Evolutionary conservation across 805 yeast genomes (phyloP).

Genomic region (Wickerhamiella cacticola): DNA sequence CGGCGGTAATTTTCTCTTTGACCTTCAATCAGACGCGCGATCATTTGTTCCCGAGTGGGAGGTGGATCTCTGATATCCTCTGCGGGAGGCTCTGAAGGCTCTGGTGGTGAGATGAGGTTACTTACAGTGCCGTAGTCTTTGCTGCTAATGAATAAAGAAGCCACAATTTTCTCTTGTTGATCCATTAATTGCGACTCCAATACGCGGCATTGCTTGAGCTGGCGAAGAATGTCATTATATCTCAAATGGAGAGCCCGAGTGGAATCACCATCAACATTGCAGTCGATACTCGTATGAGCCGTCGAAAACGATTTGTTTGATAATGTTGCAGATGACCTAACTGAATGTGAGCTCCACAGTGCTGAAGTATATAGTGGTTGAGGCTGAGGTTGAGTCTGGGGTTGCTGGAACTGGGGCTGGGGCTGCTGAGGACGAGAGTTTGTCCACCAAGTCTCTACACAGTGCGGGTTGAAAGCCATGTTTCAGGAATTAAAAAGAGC

Average conservation of each 20-base stretch:
- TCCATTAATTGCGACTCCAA: slow-evolving; percentile 3
- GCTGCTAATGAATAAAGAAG: not conserved
- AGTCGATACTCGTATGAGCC: not conserved
- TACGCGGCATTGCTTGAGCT: slow-evolving; percentile 9
- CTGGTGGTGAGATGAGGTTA: slow-evolving; percentile 2
- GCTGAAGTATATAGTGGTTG: not conserved
- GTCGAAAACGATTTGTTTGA: not conserved
- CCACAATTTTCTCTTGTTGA: not conserved
- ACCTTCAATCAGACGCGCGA: slow-evolving; percentile 11
- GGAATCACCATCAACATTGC: not conserved
- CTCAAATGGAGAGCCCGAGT: slow-evolving; percentile 6
- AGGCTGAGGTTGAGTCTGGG: not conserved
- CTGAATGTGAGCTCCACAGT: slow-evolving; percentile 4
- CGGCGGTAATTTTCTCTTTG: slow-evolving; percentile 11
- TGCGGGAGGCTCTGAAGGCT: not conserved
- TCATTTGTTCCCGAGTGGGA: slow-evolving; percentile 6
- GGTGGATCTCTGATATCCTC: slow-evolving; percentile 2
- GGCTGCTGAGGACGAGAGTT: not conserved
- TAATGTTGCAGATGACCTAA: not conserved
- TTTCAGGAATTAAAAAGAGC: not conserved
- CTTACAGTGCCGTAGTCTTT: not conserved
- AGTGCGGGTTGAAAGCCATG: not conserved
- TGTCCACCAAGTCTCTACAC: slow-evolving; percentile 10
- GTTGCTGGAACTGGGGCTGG: no score
- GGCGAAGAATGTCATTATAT: slow-evolving; percentile 1